Base-by-base conservation (phyloP, 2,329 filamentous ascomycete genomes). In the Thelonectria rubi region DNA sequence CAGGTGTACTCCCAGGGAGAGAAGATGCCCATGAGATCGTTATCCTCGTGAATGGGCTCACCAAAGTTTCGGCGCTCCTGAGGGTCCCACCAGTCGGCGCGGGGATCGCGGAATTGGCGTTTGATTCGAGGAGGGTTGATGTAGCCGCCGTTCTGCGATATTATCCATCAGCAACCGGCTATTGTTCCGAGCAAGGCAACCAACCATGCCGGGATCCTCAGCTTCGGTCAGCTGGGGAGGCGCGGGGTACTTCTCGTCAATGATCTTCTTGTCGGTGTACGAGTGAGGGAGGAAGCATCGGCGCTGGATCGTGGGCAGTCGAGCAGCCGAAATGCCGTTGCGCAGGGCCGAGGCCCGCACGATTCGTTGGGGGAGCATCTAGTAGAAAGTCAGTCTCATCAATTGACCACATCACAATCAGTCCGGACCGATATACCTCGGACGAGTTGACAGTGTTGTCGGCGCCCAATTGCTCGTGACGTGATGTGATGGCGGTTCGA, bases 11-110 rank as follows among this genome's bases (percentile, higher is more conserved):
- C 90, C 77, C 95, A 89, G 2, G 93, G 88, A 52, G 92, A 91
- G 80, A 99, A 94, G 67, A 97, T 90, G 71, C 93, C 94, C 60
- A 98, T 84, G 60, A 93, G 85, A 77, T 99, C 96, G 79, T 97
- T 91, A 78, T 99, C 95, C 80, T 99, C 96, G 79, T 99, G 94
- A 54, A 97, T 88, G 12, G 94, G 92, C 80, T 99, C 96, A 79
- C 94, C 94, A 77, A 92, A 98, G 85, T 99, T 98, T 74, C 95
- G 88, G 76, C 94, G 90, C 79, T 98, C 95, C 81, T 99, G 95
- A 79, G 93, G 91, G 80, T 99, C 94, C 92, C 93, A 98, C 93
- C 93, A 99, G 75, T 92, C 89, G 75, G 80, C 94, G 77, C 98
- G 87, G 37, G 96, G 95, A 78, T 98, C 95, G 76, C 95, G 92